Base-by-base conservation (phyloP, 148 eudicot genomes). In the Amaranthus hypochondriacus region DNA sequence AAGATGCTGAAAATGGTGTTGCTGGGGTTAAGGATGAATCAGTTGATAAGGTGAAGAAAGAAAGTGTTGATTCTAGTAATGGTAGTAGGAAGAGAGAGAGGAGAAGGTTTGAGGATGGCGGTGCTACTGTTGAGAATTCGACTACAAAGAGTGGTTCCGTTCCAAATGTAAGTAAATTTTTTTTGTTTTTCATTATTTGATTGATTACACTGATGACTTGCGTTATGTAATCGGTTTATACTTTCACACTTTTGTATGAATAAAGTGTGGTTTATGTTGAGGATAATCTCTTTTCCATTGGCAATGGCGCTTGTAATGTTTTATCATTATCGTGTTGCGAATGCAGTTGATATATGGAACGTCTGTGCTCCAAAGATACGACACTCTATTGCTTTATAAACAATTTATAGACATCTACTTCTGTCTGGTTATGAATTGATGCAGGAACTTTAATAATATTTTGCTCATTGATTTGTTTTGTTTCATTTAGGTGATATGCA, bases 81-180 rank as follows among this genome's bases (percentile, higher is more conserved):
- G 83, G 73, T 64, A 76, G 71, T 28, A 62, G 68, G 78, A 66
- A 75, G 70, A 46, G 76, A 60, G 77, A 75, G 57, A 60, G 62
- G 42, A 68, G 70, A 53, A 69, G 66, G 60, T 75, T 74, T 81
- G 84, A 44, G 69, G 84, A 77, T 66, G 67, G 43, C 7, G 72
- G 68, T 43, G 68, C 63, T 18, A 75, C 68, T 6, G 59, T 58
- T n/a, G 76, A 67, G 48, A 70, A 68, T 48, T 18, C 70, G 15
- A 5, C 47, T 3, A 59, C 64, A 6, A 69, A 69, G 71, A 70
- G 70, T 77, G 87, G 75, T 82, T 83, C 93, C 77, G 14, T 52
- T 60, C 70, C 71, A 10, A 89, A 87, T 83, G 97, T 92, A 74
- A 88, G 97, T 75, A 84, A 68, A 73, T 12, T 48, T 15, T 69